A percentile compares a stretch with the other conserved stretches of the same genome.
Conservation (phyloP, 257 asterid genomes). For the Perilla frutescens region DNA sequence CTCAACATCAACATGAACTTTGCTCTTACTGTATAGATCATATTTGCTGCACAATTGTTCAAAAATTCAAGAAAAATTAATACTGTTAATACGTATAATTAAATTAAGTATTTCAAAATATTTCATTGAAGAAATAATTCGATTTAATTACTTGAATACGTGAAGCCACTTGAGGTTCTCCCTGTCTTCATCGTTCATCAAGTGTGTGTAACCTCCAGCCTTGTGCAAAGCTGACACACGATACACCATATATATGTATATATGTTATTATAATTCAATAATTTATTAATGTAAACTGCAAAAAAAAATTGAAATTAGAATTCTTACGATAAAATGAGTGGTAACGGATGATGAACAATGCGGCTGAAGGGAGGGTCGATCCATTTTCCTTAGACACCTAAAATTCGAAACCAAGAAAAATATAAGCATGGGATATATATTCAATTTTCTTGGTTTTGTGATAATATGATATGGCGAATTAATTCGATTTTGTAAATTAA, state of each 20-base stretch:
- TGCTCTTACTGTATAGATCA: conserved; percentile 59
- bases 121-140: background rate
- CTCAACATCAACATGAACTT: conserved; percentile 46
- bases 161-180: conserved; percentile 58
- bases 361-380: conserved; percentile 62
- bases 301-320: background rate
- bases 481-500: too few species aligned
- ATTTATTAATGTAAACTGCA: too few species aligned
- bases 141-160: conserved; percentile 46
- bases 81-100: conserved; percentile 6
- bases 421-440: too few species aligned
- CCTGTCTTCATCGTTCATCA: conserved; percentile 60
- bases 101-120: background rate
- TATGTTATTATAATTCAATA: background rate
- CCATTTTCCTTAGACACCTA: conserved; percentile 61
- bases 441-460: background rate
- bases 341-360: conserved; percentile 61
- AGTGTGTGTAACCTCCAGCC: conserved; percentile 54
- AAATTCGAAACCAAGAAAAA: background rate
- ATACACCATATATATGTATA: too few species aligned
- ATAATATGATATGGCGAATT: too few species aligned
- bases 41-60: conserved; percentile 45
- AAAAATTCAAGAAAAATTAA: background rate
- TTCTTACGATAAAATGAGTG: conserved; percentile 64
- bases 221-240: conserved; percentile 47